Evolutionary conservation across 805 yeast species (phyloP).

Genomic region (Ogataea haglerorum): DNA sequence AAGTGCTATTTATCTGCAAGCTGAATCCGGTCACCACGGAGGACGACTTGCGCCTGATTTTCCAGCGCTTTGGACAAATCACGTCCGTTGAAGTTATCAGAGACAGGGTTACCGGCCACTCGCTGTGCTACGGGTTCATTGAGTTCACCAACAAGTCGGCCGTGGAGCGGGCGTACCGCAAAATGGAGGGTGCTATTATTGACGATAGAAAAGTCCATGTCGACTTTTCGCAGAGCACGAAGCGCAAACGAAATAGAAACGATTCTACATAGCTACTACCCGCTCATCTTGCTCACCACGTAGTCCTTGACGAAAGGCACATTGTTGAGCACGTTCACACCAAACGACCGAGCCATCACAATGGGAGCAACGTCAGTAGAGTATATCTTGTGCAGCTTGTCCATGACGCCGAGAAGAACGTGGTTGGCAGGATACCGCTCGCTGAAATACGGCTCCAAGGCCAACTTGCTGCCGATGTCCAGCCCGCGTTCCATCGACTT

Average conservation of each 20-base stretch:
- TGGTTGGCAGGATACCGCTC: slow-evolving; percentile 81
- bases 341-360: slow-evolving; percentile 71
- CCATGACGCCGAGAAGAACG: slow-evolving; percentile 80
- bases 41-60: slow-evolving; percentile 52
- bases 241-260: slow-evolving; percentile 6
- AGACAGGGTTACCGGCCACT: slow-evolving; percentile 45
- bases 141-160: slow-evolving; percentile 46
- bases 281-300: slow-evolving; percentile 51
- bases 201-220: slow-evolving; percentile 65
- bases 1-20: slow-evolving; percentile 59
- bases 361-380: slow-evolving; percentile 69
- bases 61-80: slow-evolving; percentile 59
- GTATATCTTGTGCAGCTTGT: slow-evolving; percentile 85
- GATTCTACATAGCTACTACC: not conserved
- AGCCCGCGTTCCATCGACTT: slow-evolving; percentile 71
- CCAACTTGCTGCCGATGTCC: slow-evolving; percentile 80
- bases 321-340: slow-evolving; percentile 66
- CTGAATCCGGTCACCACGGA: slow-evolving; percentile 59
- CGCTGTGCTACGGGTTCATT: slow-evolving; percentile 61
- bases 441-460: slow-evolving; percentile 82
- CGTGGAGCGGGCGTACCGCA: slow-evolving; percentile 61
- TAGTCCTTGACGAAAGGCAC: slow-evolving; percentile 64
- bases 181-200: slow-evolving; percentile 58
- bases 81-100: slow-evolving; percentile 48
- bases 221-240: slow-evolving; percentile 62